These are phyloP conservation scores for Chondrostereum purpureum DNA, from an alignment of 1,284 basidiomycete genomes.

Conservation along the genomic window DNA sequence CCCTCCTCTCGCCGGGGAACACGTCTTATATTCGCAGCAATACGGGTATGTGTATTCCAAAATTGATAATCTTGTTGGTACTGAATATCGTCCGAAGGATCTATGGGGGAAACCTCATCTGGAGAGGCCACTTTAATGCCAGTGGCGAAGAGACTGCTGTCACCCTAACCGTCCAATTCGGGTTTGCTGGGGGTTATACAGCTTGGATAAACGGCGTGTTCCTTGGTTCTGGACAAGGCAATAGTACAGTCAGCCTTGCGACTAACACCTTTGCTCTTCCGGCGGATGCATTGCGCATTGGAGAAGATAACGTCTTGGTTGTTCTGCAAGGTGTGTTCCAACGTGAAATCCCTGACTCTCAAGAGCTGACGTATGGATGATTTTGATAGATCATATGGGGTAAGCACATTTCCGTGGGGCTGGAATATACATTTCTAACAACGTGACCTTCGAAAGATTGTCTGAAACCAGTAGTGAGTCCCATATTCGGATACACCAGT, in stretches of 20 bases:
- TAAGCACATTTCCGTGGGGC: constrained; percentile 15
- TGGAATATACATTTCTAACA: constrained; percentile 2
- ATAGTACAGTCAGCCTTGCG: constrained; percentile 32
- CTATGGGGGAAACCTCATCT: constrained; percentile 44
- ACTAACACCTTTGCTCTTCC: constrained; percentile 36
- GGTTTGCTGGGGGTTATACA: constrained; percentile 43
- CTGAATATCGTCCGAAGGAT: constrained; percentile 25
- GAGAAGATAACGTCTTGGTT: constrained; percentile 40
- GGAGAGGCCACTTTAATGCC: constrained; percentile 44
- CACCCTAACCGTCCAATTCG: constrained; percentile 39
- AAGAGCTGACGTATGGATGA: constrained; percentile 9
- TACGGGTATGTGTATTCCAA: constrained; percentile 30
- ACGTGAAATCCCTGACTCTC: background rate
- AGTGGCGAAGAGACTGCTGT: constrained; percentile 36
- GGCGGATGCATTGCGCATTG: constrained; percentile 25
- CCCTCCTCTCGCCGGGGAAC: constrained; percentile 32
- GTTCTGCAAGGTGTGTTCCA: constrained; percentile 37
- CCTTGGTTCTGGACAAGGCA: constrained; percentile 42
- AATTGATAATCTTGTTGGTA: background rate
- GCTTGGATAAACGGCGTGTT: constrained; percentile 46
- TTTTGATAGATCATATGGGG: constrained; percentile 38
- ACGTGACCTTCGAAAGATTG: too few relatives aligned
- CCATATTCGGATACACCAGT: too few relatives aligned
- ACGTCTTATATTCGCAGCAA: constrained; percentile 44
- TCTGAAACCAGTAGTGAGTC: constrained; percentile 39